phyloP scores from a whole-genome alignment of 805 yeast genomes.

The Myxozyma mucilagina region DNA sequence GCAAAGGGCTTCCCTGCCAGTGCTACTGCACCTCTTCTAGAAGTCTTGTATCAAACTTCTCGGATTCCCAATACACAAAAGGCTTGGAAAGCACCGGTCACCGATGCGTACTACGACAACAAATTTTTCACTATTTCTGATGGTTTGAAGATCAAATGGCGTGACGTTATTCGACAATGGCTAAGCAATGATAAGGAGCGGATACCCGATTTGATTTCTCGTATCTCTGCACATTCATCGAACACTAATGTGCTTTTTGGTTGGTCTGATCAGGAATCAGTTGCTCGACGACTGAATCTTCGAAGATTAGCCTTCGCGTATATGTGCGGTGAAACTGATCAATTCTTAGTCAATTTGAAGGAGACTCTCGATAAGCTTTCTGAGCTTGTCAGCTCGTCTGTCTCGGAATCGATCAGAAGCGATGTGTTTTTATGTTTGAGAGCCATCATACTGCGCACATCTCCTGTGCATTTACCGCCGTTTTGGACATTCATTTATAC shows the following conservation, averaged over 20 bases:
- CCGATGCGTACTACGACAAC: constrained; percentile 64
- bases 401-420: constrained; percentile 42
- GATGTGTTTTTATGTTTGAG: constrained; percentile 63
- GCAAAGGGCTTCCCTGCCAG: constrained; percentile 45
- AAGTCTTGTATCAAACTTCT: constrained; percentile 46
- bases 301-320: constrained; percentile 65
- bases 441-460: constrained; percentile 61
- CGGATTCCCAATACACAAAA: constrained; percentile 45
- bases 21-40: constrained; percentile 47
- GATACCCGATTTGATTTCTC: constrained; percentile 51
- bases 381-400: constrained; percentile 37
- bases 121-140: constrained; percentile 51
- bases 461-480: constrained; percentile 62
- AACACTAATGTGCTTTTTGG: constrained; percentile 63
- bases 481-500: constrained; percentile 70
- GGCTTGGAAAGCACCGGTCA: constrained; percentile 63
- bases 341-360: constrained; percentile 50
- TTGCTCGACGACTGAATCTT: constrained; percentile 53
- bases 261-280: constrained; percentile 71
- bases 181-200: constrained; percentile 61
- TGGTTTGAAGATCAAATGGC: constrained; percentile 50
- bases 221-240: constrained; percentile 51
- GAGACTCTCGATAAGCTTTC: constrained; percentile 52
- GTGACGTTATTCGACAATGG: constrained; percentile 61
- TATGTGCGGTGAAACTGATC: constrained; percentile 61